Percentiles rank a stretch among this genome's conserved stretches.
phyloP scores from a whole-genome alignment of 1,284 basidiomycete genomes.

The Filobasidium uniguttulatum region DNA sequence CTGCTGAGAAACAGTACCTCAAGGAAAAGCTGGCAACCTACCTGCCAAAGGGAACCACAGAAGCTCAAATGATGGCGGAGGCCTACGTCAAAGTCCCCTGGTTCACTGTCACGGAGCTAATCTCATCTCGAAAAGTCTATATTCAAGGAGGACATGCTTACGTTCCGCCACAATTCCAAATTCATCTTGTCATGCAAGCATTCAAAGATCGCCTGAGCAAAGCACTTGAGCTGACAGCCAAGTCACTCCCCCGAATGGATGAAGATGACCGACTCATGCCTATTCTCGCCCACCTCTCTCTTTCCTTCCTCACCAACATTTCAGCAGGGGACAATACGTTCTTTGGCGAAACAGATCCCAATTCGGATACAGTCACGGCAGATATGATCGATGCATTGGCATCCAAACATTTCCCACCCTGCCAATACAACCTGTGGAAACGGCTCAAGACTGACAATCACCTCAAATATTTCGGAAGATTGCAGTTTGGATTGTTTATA shows the following conservation, averaged over 20 bases:
- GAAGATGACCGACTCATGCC: conserved; percentile 88
- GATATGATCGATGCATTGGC: conserved; percentile 88
- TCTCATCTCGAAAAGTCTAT: conserved; percentile 70
- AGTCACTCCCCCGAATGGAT: conserved; percentile 80
- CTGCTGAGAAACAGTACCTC: conserved; percentile 44
- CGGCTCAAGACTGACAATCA: conserved; percentile 65
- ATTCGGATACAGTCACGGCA: conserved; percentile 56
- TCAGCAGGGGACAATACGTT: conserved; percentile 34
- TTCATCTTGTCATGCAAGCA: conserved; percentile 77
- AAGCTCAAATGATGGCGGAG: conserved; percentile 41
- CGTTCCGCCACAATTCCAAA: conserved; percentile 67
- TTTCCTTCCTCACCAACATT: conserved; percentile 85
- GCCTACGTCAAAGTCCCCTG: conserved; percentile 46
- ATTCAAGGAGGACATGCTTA: conserved; percentile 76
- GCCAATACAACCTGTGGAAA: conserved; percentile 85
- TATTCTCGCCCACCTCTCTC: conserved; percentile 80
- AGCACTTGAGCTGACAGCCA: conserved; percentile 77
- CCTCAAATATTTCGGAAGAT: conserved; percentile 79
- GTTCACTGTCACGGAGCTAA: conserved; percentile 85
- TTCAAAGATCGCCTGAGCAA: conserved; percentile 64
- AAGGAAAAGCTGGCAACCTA: conserved; percentile 22
- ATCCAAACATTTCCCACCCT: conserved; percentile 81
- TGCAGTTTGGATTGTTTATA: conserved; percentile 88
- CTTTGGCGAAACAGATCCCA: conserved; percentile 25
- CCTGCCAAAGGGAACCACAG: conserved; percentile 24